These are phyloP conservation scores for Isatis tinctoria DNA, from an alignment of 345 rosid species.

Conservation along the genomic window DNA sequence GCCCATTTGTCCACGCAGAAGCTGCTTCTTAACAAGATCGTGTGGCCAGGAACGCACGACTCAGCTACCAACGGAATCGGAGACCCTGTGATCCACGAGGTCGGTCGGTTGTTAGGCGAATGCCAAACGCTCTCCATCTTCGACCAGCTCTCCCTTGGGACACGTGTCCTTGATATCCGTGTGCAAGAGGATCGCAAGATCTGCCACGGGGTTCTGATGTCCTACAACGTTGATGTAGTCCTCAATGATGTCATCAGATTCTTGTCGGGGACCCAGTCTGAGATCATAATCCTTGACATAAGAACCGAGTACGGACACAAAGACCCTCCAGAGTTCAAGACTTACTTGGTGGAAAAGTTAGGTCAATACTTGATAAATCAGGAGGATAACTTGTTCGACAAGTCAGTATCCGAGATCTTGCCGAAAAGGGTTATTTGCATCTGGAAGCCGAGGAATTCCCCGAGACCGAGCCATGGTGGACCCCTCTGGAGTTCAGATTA, in stretches of 20 bases:
- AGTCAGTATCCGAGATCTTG: conserved; percentile 53
- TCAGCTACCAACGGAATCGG: conserved; percentile 88
- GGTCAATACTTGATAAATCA: conserved; percentile 59
- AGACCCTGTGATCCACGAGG: conserved; percentile 31
- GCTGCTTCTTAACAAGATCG: conserved; percentile 53
- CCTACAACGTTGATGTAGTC: conserved; percentile 60
- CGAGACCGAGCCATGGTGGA: conserved; percentile 54
- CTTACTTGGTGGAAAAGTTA: conserved; percentile 55
- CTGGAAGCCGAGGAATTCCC: conserved; percentile 76
- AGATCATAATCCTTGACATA: conserved; percentile 68
- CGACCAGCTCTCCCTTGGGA: conserved; percentile 61
- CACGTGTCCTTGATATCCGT: conserved; percentile 69
- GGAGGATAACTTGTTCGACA: conserved; percentile 53
- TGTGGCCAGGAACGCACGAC: conserved; percentile 95
- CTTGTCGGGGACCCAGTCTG: conserved; percentile 62
- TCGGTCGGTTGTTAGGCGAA: conserved; percentile 51
- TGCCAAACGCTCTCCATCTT: conserved; percentile 73
- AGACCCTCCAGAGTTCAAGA: conserved; percentile 71
- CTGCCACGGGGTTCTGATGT: conserved; percentile 68
- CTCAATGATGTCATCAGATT: conserved; percentile 62
- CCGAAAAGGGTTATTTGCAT: conserved; percentile 75
- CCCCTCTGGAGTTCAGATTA: conserved; percentile 59
- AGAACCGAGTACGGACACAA: conserved; percentile 75
- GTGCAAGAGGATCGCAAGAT: conserved; percentile 59
- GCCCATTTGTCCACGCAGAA: conserved; percentile 30